Evolutionary conservation across 2,329 filamentous ascomycete genomes (phyloP).

Genomic region (Penicillium sp.): DNA sequence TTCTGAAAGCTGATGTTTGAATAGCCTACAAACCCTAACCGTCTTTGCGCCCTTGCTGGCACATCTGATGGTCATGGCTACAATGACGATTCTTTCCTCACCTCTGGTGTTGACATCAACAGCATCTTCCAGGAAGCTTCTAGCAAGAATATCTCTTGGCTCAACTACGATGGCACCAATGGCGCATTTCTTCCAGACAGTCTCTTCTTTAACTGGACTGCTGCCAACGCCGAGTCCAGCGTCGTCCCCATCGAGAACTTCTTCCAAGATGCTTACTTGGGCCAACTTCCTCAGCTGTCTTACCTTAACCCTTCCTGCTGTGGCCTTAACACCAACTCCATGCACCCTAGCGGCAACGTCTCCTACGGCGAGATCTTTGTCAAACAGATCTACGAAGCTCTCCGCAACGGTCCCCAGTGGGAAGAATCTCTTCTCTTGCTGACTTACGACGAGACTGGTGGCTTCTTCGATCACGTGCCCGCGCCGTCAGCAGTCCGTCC

Average conservation of each 20-base stretch:
- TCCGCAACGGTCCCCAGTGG: slow-evolving; percentile 34
- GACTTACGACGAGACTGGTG: slow-evolving; percentile 35
- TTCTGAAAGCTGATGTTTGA: slow-evolving; percentile 8
- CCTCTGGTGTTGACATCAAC: slow-evolving; percentile 26
- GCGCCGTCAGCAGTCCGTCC: slow-evolving; percentile 30
- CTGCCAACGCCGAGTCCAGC: slow-evolving; percentile 23
- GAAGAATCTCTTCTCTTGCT: slow-evolving; percentile 32
- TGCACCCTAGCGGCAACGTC: slow-evolving; percentile 31
- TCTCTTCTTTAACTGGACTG: slow-evolving; percentile 34
- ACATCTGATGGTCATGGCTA: slow-evolving; percentile 31
- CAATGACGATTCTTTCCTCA: slow-evolving; percentile 28
- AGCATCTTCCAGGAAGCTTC: slow-evolving; percentile 40
- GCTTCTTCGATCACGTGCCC: slow-evolving; percentile 35
- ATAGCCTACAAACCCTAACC: slow-evolving; percentile 45
- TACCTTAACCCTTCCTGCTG: slow-evolving; percentile 41
- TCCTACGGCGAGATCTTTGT: slow-evolving; percentile 34
- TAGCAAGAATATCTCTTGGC: slow-evolving; percentile 31
- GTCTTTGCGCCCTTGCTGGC: slow-evolving; percentile 27
- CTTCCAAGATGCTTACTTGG: slow-evolving; percentile 30
- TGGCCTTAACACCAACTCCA: slow-evolving; percentile 30
- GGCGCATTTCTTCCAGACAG: slow-evolving; percentile 27
- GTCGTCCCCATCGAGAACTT: slow-evolving; percentile 30
- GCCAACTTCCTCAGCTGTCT: slow-evolving; percentile 30
- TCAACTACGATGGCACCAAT: slow-evolving; percentile 33
- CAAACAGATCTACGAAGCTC: slow-evolving; percentile 34